phyloP scores from a whole-genome alignment of 2,329 filamentous ascomycete species.

The Epichloe scottii region DNA sequence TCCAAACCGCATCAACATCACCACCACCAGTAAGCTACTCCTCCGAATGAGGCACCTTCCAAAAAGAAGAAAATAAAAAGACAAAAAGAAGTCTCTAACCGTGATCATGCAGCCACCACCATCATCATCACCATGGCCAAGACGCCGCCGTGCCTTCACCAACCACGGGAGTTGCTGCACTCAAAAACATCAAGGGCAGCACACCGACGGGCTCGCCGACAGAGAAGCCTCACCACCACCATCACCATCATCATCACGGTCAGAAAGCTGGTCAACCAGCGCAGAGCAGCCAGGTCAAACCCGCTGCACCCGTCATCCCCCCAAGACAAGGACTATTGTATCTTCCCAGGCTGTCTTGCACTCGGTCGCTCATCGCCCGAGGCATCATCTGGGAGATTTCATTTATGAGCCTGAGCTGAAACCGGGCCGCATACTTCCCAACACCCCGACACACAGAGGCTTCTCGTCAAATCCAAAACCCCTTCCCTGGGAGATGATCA shows the following conservation, averaged over 20 bases:
- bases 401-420: constrained; percentile 62
- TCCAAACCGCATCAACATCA: constrained; percentile 55
- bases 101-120: constrained; percentile 30
- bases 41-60: not conserved
- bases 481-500: constrained; percentile 59
- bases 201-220: constrained; percentile 34
- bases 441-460: constrained; percentile 26
- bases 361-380: constrained; percentile 55
- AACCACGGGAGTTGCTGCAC: constrained; percentile 27
- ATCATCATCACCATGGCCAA: constrained; percentile 42
- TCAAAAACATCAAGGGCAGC: constrained; percentile 37
- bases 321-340: constrained; percentile 54
- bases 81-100: constrained; percentile 10
- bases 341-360: constrained; percentile 60
- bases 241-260: constrained; percentile 37
- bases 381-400: constrained; percentile 72
- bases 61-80: not conserved
- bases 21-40: constrained; percentile 49
- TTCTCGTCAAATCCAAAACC: constrained; percentile 51
- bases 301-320: constrained; percentile 23
- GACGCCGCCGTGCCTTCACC: constrained; percentile 35
- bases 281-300: constrained; percentile 14
- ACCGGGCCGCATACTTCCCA: constrained; percentile 33
- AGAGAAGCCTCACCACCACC: constrained; percentile 25
- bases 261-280: constrained; percentile 19